Conservation (phyloP, 2,329 filamentous ascomycete genomes). For the Sclerotinia sclerotiorum region DNA sequence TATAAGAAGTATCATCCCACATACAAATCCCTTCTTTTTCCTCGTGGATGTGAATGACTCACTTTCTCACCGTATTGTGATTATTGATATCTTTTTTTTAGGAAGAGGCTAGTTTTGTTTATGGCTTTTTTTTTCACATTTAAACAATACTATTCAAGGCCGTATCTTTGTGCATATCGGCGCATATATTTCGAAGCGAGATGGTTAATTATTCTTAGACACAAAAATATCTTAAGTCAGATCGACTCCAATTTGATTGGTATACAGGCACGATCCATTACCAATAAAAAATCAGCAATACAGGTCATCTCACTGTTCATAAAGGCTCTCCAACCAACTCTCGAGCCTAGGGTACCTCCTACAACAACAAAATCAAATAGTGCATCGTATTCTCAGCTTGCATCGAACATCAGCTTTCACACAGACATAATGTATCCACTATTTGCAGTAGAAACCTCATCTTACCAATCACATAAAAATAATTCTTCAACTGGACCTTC, state of each 20-base stretch:
- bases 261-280: neutral
- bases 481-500: neutral
- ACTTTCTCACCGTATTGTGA: neutral
- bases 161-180: neutral
- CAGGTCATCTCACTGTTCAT: neutral
- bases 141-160: neutral
- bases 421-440: neutral
- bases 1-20: neutral
- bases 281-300: neutral
- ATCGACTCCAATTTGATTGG: accelerated
- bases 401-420: neutral
- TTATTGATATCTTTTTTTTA: neutral
- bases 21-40: neutral
- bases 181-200: neutral
- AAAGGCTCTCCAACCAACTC: neutral
- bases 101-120: neutral
- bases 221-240: neutral
- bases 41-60: neutral
- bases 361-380: neutral
- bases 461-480: neutral
- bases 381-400: neutral
- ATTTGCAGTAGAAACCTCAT: neutral
- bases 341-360: too few species aligned
- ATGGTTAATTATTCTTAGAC: too few species aligned
- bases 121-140: neutral